A percentile compares a stretch with the other conserved stretches of the same genome.
Evolutionary conservation across 148 eudicot genomes (phyloP).

Genomic region (Rhododendron vialii): DNA sequence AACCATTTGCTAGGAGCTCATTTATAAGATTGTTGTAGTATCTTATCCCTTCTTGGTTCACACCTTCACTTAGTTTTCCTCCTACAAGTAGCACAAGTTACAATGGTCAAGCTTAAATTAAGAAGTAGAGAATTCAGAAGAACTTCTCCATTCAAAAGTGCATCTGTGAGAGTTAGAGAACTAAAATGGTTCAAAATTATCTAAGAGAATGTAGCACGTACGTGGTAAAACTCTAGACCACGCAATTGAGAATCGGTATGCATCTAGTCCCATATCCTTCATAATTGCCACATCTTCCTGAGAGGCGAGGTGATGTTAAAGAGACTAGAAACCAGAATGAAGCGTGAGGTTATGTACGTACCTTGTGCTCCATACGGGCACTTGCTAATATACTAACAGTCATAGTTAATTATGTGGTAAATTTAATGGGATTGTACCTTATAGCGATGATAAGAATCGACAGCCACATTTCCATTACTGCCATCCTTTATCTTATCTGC

Average conservation of each 20-base stretch:
- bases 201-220: constrained; percentile 2
- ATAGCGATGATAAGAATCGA: neutral
- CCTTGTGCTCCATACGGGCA: neutral
- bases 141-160: neutral
- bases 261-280: constrained; percentile 28
- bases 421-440: neutral
- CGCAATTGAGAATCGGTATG: constrained; percentile 30
- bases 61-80: constrained; percentile 45
- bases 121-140: neutral
- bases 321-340: neutral
- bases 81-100: constrained; percentile 20
- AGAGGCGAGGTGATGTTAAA: neutral
- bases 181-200: too few species aligned
- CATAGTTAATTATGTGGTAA: neutral
- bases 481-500: neutral
- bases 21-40: constrained; percentile 62
- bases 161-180: neutral
- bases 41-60: constrained; percentile 41
- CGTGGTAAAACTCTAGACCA: constrained; percentile 34
- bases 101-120: neutral
- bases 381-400: too few species aligned
- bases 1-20: constrained; percentile 39
- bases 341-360: neutral
- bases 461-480: neutral
- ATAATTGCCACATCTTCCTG: constrained; percentile 36